These are phyloP conservation scores for Phaeosphaeria sp. DNA, from an alignment of 2,329 filamentous ascomycete species.

Conservation along the genomic window DNA sequence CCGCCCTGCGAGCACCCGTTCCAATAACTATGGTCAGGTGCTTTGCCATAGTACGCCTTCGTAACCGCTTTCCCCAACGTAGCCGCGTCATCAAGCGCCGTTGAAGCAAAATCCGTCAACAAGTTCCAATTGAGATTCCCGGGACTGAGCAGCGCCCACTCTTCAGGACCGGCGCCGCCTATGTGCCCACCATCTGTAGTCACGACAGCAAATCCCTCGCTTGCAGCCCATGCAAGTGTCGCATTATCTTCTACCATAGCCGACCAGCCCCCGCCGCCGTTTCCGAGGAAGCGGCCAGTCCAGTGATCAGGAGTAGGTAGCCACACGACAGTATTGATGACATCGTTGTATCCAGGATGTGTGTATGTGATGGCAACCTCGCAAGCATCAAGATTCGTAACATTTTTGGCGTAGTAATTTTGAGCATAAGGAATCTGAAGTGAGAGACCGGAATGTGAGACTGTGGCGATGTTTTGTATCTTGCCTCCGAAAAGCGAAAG, in stretches of 20 bases:
- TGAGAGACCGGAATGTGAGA: slow-evolving; percentile 3
- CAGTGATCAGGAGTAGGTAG: slow-evolving; percentile 22
- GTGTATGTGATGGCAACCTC: slow-evolving; percentile 45
- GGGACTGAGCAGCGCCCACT: slow-evolving; percentile 16
- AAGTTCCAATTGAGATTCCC: slow-evolving; percentile 27
- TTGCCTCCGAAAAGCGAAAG: neutral
- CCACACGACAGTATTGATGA: slow-evolving; percentile 26
- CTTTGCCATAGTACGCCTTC: slow-evolving; percentile 35
- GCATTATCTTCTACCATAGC: slow-evolving; percentile 19
- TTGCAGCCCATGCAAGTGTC: slow-evolving; percentile 17
- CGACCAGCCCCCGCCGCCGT: slow-evolving; percentile 28
- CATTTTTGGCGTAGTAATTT: slow-evolving; percentile 15
- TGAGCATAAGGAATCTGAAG: slow-evolving; percentile 7
- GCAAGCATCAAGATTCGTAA: slow-evolving; percentile 33
- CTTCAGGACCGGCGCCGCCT: slow-evolving; percentile 4
- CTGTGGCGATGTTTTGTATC: neutral
- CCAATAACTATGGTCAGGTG: slow-evolving; percentile 41
- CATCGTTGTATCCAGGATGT: slow-evolving; percentile 24
- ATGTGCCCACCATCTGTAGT: slow-evolving; percentile 29
- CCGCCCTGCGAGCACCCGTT: slow-evolving; percentile 29
- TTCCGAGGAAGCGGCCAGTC: slow-evolving; percentile 27
- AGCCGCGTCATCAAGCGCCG: slow-evolving; percentile 38
- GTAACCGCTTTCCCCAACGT: slow-evolving; percentile 36
- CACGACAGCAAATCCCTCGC: slow-evolving; percentile 29
- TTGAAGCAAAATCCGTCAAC: slow-evolving; percentile 41